Base-by-base conservation (phyloP, 345 rosid genomes). In the Pistacia vera region DNA sequence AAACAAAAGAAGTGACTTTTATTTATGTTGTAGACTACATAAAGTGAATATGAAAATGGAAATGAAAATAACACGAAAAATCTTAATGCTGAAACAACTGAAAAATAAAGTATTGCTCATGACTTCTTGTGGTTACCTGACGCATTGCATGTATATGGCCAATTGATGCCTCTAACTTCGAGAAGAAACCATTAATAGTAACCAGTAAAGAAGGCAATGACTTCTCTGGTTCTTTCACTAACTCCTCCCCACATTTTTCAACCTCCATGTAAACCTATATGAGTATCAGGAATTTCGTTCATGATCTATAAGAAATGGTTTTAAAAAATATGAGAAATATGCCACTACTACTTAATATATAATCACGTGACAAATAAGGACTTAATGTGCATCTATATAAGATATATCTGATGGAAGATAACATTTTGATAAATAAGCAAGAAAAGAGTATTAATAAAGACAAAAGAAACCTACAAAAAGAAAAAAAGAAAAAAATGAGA, bases 231-330 rank as follows among this genome's bases (percentile, higher is more conserved):
- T 88, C 88, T 67, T 88, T 84, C 82, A 88, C 79, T 57, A 90
- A 83, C 68, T 90, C 93, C 75, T 90, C 88, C n/a, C 93, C 92
- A 68, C 78, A 66, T 87, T 76, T 90, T 54, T 90, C 91, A 77
- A 93, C 87, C 78, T 93, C 96, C 72, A 88, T 63, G 78, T 92
- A 92, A 77, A 95, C 84, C 99, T 95, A 79, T 28, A 80, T 44
- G 68, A 55, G 77, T 75, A 75, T 66, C 48, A 71, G 76, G 59
- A 13, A 67, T 63, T 30, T 8, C 17, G 62, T 60, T 30, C 22
- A 59, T 51, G 44, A 63, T 66, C 49, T 62, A 67, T 28, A 4
- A 17, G 17, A 9, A 17, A 46, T 20, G 13, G 11, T 18, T 68
- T 17, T 22, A 58, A 11, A 36, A 22, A 8, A 4, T 44, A 58